Conservation (phyloP, 1,284 basidiomycete genomes). For the Apiotrichum akiyoshidainum region DNA sequence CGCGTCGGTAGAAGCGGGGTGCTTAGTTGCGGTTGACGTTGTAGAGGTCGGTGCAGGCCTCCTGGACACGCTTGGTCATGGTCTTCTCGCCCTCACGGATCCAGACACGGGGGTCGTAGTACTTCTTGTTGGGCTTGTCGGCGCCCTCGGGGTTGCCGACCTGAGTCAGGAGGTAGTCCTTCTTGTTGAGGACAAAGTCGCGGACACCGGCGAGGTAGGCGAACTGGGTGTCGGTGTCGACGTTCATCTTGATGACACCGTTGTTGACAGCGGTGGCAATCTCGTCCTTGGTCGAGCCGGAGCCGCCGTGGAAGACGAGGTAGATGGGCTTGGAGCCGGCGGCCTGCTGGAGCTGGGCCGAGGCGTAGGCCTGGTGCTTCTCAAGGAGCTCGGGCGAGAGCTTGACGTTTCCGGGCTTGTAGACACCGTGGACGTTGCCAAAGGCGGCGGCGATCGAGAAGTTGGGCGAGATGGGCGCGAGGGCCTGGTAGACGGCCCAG, state of each 20-base stretch:
- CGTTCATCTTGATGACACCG: constrained; percentile 98
- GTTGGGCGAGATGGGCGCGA: constrained; percentile 82
- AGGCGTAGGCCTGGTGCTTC: constrained; percentile 83
- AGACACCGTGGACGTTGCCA: constrained; percentile 94
- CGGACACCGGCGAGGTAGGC: constrained; percentile 88
- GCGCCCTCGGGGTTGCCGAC: constrained; percentile 90
- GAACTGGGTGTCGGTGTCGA: constrained; percentile 67
- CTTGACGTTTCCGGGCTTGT: constrained; percentile 90
- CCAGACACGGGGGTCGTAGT: constrained; percentile 94
- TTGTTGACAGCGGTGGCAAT: constrained; percentile 86
- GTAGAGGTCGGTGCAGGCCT: constrained; percentile 85
- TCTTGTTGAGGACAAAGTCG: constrained; percentile 79
- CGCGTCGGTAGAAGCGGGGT: background rate
- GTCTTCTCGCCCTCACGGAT: constrained; percentile 99
- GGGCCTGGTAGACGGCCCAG: constrained; percentile 82
- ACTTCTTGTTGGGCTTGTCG: constrained; percentile 97
- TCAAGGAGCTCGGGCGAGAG: constrained; percentile 87
- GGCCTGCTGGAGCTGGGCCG: constrained; percentile 65
- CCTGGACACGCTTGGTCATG: constrained; percentile 78
- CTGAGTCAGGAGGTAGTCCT: constrained; percentile 79
- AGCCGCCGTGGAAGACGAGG: constrained; percentile 99
- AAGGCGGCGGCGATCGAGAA: constrained; percentile 92
- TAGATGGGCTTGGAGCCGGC: constrained; percentile 64
- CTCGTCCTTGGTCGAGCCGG: constrained; percentile 94
- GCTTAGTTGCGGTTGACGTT: constrained; percentile 58